Base-by-base conservation (phyloP, 805 yeast genomes). In the Pichia scutulata region DNA sequence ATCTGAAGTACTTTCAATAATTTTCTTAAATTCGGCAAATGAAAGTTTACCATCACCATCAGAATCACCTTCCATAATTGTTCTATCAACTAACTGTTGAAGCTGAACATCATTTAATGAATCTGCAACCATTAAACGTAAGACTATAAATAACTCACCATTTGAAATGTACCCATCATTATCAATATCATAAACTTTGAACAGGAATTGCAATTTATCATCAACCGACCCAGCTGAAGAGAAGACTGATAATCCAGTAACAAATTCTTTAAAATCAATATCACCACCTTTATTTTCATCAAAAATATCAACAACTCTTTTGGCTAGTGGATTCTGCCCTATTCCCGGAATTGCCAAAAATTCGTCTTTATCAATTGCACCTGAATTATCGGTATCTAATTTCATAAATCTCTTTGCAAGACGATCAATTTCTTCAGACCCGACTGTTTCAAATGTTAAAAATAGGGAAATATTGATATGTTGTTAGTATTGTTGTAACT, bases 71-170 rank as follows among this genome's bases (percentile, higher is more conserved):
- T 92, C 97, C 81, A 89, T 80, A 56, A 95, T 89, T 0, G 99
- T 89, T 67, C 95, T 82, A 66, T 93, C 98, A n/a, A 92, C 97
- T 48, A 93, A 80, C 67, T 95, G 98, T 66, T 93, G 99, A 50
- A 93, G 74, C 61, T 93, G 96, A 25, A 80, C 81, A 52, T 87
- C 95, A 54, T 81, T 84, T 51, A 95, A 70, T 61, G 93, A 89
- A 58, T 81, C 84, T 1, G 98, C 99, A 25, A 95, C 99, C 99
- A 93, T 93, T 80, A 88, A 86, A 68, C 93, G 87, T 70, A 93
- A 73, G 40, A 93, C 98, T 40, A 92, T 75, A 61, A 84, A 93
- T 50, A 93, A 68, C 68, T 93, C 99, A 23, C 99, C 99, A 63
- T 92, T 92, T 3, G 97, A 90, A 37, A 93, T 88, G 64, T 63